These are phyloP conservation scores for Leptomonas seymouri DNA, from an alignment of 208 protist species.

Conservation along the genomic window DNA sequence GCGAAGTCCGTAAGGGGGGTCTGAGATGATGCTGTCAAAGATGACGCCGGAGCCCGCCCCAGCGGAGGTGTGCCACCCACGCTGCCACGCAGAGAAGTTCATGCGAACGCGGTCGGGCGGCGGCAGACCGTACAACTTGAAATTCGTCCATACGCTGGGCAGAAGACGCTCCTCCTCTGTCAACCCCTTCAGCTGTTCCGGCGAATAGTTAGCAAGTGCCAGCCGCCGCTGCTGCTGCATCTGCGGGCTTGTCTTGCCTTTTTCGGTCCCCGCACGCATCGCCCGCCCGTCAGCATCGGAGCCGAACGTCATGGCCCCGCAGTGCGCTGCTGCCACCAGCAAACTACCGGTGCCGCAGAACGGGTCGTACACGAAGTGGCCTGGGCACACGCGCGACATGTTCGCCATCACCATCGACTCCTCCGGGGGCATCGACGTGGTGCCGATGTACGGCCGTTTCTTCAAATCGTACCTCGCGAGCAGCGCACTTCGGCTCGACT, in stretches of 20 bases:
- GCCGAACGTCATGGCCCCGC: slow-evolving; percentile 87
- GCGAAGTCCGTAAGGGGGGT: slow-evolving; percentile 93
- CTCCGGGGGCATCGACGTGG: slow-evolving; percentile 96
- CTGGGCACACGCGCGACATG: slow-evolving; percentile 58
- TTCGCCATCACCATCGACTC: slow-evolving; percentile 94
- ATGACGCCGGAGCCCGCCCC: slow-evolving; percentile 36
- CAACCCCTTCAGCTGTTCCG: slow-evolving; percentile 34
- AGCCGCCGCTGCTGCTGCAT: slow-evolving; percentile 70
- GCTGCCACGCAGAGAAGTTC: slow-evolving; percentile 83
- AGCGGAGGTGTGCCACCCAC: slow-evolving; percentile 28
- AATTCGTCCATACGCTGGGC: slow-evolving; percentile 86
- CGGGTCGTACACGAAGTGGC: slow-evolving; percentile 87
- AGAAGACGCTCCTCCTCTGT: slow-evolving; percentile 44
- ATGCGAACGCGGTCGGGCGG: slow-evolving; percentile 75
- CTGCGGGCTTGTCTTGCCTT: slow-evolving; percentile 58
- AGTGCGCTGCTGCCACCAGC: slow-evolving; percentile 84
- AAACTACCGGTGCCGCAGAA: slow-evolving; percentile 94
- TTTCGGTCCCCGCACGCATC: slow-evolving; percentile 74
- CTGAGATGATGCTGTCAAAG: slow-evolving; percentile 93
- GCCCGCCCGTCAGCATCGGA: slow-evolving; percentile 89
- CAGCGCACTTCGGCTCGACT: slow-evolving; percentile 44
- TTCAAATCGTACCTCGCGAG: slow-evolving; percentile 85
- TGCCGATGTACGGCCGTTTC: slow-evolving; percentile 93
- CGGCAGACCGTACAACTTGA: slow-evolving; percentile 79
- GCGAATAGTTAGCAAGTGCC: slow-evolving; percentile 42